These are phyloP conservation scores for Suhomyces bribrorum DNA, from an alignment of 1,139 yeast species.

Conservation along the genomic window DNA sequence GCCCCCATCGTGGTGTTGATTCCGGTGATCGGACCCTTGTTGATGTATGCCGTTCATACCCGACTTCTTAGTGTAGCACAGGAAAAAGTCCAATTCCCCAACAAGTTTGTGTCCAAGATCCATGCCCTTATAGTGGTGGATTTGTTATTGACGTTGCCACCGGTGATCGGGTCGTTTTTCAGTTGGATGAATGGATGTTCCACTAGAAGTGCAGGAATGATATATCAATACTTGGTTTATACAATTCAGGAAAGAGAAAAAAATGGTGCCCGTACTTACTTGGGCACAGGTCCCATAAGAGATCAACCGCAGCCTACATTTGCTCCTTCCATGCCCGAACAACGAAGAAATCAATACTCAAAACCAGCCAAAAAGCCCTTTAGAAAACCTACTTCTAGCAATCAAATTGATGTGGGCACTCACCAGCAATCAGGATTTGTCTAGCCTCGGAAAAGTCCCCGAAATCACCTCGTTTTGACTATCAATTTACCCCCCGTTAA, in stretches of 20 bases:
- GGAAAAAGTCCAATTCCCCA: slow-evolving; percentile 58
- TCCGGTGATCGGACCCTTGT: slow-evolving; percentile 79
- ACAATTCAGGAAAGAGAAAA: slow-evolving; percentile 32
- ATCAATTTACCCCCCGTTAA: neutral
- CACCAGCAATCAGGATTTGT: slow-evolving; percentile 36
- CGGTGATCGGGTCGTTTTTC: slow-evolving; percentile 72
- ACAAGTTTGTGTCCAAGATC: slow-evolving; percentile 60
- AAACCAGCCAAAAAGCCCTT: slow-evolving; percentile 1
- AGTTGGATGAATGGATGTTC: slow-evolving; percentile 84
- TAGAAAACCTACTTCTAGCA: neutral
- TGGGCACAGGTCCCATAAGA: slow-evolving; percentile 8
- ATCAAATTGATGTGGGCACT: slow-evolving; percentile 21
- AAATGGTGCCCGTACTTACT: slow-evolving; percentile 14
- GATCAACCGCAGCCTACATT: slow-evolving; percentile 4
- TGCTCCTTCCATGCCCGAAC: slow-evolving; percentile 6
- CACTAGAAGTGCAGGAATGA: slow-evolving; percentile 82
- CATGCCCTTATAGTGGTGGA: slow-evolving; percentile 75
- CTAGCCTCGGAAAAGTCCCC: slow-evolving; percentile 9
- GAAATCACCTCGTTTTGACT: neutral
- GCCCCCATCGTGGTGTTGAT: slow-evolving; percentile 67
- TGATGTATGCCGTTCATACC: slow-evolving; percentile 78
- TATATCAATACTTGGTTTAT: slow-evolving; percentile 53
- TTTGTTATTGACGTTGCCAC: slow-evolving; percentile 71
- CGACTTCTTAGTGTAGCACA: slow-evolving; percentile 62
- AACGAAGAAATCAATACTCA: slow-evolving; percentile 2